Base-by-base conservation (phyloP, 2,329 filamentous ascomycete species). In the Diaporthe batatas region DNA sequence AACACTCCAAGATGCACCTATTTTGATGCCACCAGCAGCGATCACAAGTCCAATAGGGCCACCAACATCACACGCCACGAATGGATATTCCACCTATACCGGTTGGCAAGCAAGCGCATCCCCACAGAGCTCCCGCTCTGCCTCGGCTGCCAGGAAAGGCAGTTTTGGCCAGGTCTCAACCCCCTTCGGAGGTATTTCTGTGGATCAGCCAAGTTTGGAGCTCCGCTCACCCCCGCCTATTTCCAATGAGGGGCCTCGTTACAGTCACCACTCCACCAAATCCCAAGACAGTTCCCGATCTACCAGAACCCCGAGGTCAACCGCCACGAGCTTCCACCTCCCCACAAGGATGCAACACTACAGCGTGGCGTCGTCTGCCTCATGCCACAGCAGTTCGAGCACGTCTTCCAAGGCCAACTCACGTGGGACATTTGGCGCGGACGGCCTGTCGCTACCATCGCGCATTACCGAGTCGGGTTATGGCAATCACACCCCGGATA, bases 291-390 rank as follows among this genome's bases (percentile, higher is more conserved):
- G 54, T 36, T 57, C 44, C 1, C 64, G 55, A 62, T 51, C 58
- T 11, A 16, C 62, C 11, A 67, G 51, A 8, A 68, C 51, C 29
- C 53, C 62, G 32, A 67, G 70, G 11, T 72, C 72, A 10, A 59
- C 32, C n/a, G 44, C 73, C 21, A 59, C 73, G 34, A 72, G 23
- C 51, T 72, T 72, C 29, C 73, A 72, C 18, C 70, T 74, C 8
- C 73, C 73, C 8, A 72, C 42, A 10, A 39, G 70, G 21, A 16
- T 55, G 16, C 57, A 74, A 6, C 70, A 72, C 49, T 67, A 72
- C 21, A 70, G 65, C 42, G 54, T 47, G n/a, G 47, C 49, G 1
- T 72, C 73, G 21, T 36, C 51, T 16, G 23, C 44, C 36, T 72
- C 70, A 8, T 70, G 25, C 42, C 32, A 58, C 3, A 70, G 68